Conservation (phyloP, 768 basidiomycete species). For the Flagelloscypha sp. region DNA sequence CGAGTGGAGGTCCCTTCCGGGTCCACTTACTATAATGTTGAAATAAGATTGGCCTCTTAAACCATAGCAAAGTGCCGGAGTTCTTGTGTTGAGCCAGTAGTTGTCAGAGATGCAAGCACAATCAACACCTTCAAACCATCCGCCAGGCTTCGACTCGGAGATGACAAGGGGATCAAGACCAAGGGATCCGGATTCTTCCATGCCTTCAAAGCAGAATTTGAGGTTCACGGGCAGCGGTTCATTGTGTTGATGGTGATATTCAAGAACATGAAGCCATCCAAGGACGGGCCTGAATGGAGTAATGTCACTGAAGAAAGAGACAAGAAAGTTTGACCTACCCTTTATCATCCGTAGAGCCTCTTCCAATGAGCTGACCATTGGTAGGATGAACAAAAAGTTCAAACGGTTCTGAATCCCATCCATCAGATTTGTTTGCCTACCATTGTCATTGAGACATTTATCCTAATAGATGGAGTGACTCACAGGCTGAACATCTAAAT, state of each 20-base stretch:
- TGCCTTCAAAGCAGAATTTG: slow-evolving; percentile 69
- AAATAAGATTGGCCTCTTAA: slow-evolving; percentile 64
- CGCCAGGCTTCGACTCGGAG: slow-evolving; percentile 41
- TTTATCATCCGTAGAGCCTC: slow-evolving; percentile 66
- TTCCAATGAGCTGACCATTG: slow-evolving; percentile 48
- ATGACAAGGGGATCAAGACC: slow-evolving; percentile 62
- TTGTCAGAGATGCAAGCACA: slow-evolving; percentile 71
- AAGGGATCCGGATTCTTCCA: slow-evolving; percentile 68
- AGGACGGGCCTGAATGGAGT: too few species aligned
- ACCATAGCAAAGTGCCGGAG: slow-evolving; percentile 54
- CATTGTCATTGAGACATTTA: background rate
- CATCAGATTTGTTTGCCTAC: slow-evolving; percentile 43
- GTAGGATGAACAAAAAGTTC: slow-evolving; percentile 29
- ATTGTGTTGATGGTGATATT: slow-evolving; percentile 48
- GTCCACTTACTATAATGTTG: slow-evolving; percentile 52
- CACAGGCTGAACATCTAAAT: slow-evolving; percentile 93
- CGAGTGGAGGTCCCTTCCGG: slow-evolving; percentile 60
- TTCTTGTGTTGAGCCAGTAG: slow-evolving; percentile 58
- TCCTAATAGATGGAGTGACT: slow-evolving; percentile 44
- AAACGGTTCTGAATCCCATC: slow-evolving; percentile 64
- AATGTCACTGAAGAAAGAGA: too few species aligned
- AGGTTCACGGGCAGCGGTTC: slow-evolving; percentile 61
- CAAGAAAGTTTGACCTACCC: too few species aligned
- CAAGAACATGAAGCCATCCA: slow-evolving; percentile 61
- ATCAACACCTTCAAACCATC: slow-evolving; percentile 59